Evolutionary conservation across 306 rosid genomes (phyloP).

Genomic region (Dryas drummondii): DNA sequence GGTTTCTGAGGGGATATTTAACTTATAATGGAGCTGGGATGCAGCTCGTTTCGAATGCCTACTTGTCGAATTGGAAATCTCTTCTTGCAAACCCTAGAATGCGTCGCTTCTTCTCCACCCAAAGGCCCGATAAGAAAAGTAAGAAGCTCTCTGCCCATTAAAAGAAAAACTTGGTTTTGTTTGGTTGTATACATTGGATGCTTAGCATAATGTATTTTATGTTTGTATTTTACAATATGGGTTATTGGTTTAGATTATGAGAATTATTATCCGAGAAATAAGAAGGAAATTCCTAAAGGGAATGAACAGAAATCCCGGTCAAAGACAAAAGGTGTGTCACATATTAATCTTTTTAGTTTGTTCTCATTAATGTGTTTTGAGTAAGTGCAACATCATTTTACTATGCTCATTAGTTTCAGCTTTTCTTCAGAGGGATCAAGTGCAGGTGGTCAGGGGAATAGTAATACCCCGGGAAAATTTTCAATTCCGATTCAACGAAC

Average conservation of each 20-base stretch:
- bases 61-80: slow-evolving; percentile 23
- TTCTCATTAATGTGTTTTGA: background rate
- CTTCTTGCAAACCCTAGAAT: slow-evolving; percentile 25
- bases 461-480: slow-evolving; percentile 47
- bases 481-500: slow-evolving; percentile 47
- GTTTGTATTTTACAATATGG: background rate
- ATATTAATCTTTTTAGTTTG: background rate
- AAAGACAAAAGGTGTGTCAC: slow-evolving; percentile 35
- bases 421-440: slow-evolving; percentile 55
- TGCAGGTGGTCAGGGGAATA: slow-evolving; percentile 54
- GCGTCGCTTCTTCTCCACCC: slow-evolving; percentile 28
- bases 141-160: background rate
- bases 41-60: slow-evolving; percentile 23
- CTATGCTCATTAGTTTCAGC: background rate
- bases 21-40: slow-evolving; percentile 26
- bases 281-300: slow-evolving; percentile 31
- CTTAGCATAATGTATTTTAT: background rate
- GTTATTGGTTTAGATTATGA: slow-evolving; percentile 26
- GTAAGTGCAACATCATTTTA: slow-evolving; percentile 1
- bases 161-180: background rate
- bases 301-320: slow-evolving; percentile 31
- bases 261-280: slow-evolving; percentile 39
- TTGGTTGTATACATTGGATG: background rate
- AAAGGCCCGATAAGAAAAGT: slow-evolving; percentile 31
- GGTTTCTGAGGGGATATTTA: slow-evolving; percentile 22